Base-by-base conservation (phyloP, 192 early-diverging fungal species). In the Phlyctochytrium planicorne region DNA sequence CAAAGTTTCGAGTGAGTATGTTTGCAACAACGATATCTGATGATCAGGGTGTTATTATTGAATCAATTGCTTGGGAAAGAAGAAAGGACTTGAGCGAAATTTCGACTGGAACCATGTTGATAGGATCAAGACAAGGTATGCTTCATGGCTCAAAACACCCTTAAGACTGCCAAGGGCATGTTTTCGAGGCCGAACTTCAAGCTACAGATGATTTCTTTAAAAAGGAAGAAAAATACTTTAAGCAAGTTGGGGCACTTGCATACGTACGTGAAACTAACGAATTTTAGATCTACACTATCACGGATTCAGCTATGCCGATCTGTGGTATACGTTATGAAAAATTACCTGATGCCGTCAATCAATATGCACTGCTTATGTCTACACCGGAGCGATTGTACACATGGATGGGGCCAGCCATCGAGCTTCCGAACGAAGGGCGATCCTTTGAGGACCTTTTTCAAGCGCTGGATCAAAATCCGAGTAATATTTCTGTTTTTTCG, bases 341-440 rank as follows among this genome's bases (percentile, higher is more conserved):
- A 62, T 94, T 93, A 59, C 91, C 91, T 0, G 82, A 81, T 20
- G 84, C 76, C 25, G 61, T 81, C n/a, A 83, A 87, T 63, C 89
- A 90, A 72, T 92, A 92, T 67, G 80, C 92, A 31, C 87, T 97
- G 0, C 73, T 96, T 50, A 81, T 90, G 12, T 78, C 94, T 3
- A 96, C 96, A 0, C 83, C 91, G 0, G 93, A 84, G 0, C 85
- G 90, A n/a, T 79, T 98, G 23, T 98, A 98, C 72, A 94, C 96
- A 68, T 91, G 96, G 50, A 82, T 97, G 65, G 95, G 94, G 0
- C 74, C 66, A 1, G 73, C 68, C 4, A 74, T 77, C 3, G 78
- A 80, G 0, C 70, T 63, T 27, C 76, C 80, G 23, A 76, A 73
- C 2, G 80, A 82, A 27, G 85, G 84, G 27, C 82, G 82, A 23